Evolutionary conservation across 2,329 filamentous ascomycete genomes (phyloP).

Genomic region (Domatiomyces catenatus): DNA sequence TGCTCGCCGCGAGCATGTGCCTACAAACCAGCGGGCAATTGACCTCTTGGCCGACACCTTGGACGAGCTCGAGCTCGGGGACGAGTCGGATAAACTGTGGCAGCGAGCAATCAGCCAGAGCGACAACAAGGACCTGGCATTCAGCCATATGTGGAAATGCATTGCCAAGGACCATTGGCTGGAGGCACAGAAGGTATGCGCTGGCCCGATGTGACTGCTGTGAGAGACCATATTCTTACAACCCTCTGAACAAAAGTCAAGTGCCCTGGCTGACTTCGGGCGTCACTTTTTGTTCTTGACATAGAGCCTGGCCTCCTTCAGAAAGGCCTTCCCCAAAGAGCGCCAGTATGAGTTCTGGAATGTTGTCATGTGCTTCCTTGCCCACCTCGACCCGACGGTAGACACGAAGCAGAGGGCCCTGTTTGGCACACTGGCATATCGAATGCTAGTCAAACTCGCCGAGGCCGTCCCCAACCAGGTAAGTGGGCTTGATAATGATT

Average conservation of each 20-base stretch:
- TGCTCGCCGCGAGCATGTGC: constrained; percentile 20
- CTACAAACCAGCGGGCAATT: constrained; percentile 17
- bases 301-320: neutral
- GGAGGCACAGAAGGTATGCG: constrained; percentile 33
- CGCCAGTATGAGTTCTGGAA: constrained; percentile 36
- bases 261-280: neutral
- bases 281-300: neutral
- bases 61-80: constrained; percentile 21
- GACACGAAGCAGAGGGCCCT: constrained; percentile 30
- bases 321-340: constrained; percentile 32
- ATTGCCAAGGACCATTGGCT: constrained; percentile 30
- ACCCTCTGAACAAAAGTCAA: neutral
- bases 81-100: constrained; percentile 27
- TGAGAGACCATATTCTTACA: neutral
- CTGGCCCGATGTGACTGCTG: neutral
- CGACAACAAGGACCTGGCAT: constrained; percentile 28
- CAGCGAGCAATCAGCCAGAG: constrained; percentile 32
- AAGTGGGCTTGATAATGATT: constrained; percentile 15
- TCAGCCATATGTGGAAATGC: constrained; percentile 28
- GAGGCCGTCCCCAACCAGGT: constrained; percentile 31
- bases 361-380: constrained; percentile 31
- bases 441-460: constrained; percentile 34
- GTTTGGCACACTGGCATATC: constrained; percentile 36
- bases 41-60: constrained; percentile 29
- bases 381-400: constrained; percentile 23